Evolutionary conservation across 2,329 filamentous ascomycete species (phyloP), one percentile per base, ranked within the genome.

Genomic region (Herpotrichia juniperi): DNA sequence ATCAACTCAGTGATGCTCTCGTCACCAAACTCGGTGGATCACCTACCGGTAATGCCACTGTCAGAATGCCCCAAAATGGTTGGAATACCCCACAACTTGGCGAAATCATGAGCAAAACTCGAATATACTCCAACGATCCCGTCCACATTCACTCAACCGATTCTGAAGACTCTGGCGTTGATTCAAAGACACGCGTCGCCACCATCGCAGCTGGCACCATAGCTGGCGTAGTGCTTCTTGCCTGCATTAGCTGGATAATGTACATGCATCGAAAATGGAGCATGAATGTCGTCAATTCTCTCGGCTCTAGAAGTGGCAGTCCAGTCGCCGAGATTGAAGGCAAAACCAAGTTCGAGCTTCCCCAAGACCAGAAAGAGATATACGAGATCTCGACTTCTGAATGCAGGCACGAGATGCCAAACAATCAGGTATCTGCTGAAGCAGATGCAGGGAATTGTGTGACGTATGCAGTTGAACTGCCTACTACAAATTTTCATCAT

Each of bases 1-100:
- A 74, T 50, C 67, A 76, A 10, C 63, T 79, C 2, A 76, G 72
- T 28, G 50, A 43, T 9, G 28, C 10, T 7, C 31, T 61, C 16
- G 28, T 56, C 4, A 40, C 50, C 6, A 56, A 49, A 39, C 35
- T 61, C 7, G 53, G 52, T 10, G 57, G 55, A 8, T 50, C 50
- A 16, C 34, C 55, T n/a, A 44, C 51, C 28, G 55, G 55, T 4
- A 46, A 46, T 11, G 48, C 48, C 28, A 51, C 51, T 3, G 11
- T 40, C 17, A 44, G 22, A 43, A 39, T n/a, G 9, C 54, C 58
- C 17, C 48, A 45, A 21, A 45, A 48, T 1, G 58, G 56, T 1
- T 59, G 54, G 54, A 24, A 30, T 10, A 44, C 24, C n/a, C 14
- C 42, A 2, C 42, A 34, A 24, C 30, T 58, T 1, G 44, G 37